phyloP scores from a whole-genome alignment of 192 early-diverging fungal species.

The Martensiomyces pterosporus region DNA sequence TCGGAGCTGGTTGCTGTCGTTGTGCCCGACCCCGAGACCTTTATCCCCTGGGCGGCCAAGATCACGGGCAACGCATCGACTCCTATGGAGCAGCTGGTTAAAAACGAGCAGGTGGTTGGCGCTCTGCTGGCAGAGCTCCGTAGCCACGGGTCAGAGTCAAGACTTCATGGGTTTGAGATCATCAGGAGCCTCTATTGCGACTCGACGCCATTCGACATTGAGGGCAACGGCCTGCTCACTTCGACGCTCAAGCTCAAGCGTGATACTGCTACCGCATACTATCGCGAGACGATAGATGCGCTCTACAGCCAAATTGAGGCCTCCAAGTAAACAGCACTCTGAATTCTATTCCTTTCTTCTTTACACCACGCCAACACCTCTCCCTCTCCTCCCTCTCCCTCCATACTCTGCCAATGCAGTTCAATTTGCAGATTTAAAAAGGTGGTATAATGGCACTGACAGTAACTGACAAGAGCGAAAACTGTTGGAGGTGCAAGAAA shows the following conservation, averaged over 20 bases:
- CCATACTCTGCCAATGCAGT: no score
- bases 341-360: no score
- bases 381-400: no score
- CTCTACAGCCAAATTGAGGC: neutral
- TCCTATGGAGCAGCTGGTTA: conserved; percentile 41
- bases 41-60: conserved; percentile 60
- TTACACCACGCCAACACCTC: no score
- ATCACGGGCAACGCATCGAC: conserved; percentile 7
- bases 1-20: conserved; percentile 80
- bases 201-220: conserved; percentile 62
- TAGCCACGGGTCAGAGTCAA: conserved; percentile 53
- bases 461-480: no score
- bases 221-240: conserved; percentile 70
- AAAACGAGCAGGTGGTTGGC: conserved; percentile 38
- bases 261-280: conserved; percentile 56
- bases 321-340: no score
- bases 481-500: no score
- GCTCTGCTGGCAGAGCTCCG: conserved; percentile 53
- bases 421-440: no score
- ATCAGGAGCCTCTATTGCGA: conserved; percentile 60
- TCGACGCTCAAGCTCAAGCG: conserved; percentile 85
- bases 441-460: no score
- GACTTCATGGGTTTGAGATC: conserved; percentile 78
- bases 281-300: conserved; percentile 1
- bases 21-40: conserved; percentile 68